Base-by-base conservation (phyloP, 495 filamentous ascomycete species). In the Penicillium cinerascens region DNA sequence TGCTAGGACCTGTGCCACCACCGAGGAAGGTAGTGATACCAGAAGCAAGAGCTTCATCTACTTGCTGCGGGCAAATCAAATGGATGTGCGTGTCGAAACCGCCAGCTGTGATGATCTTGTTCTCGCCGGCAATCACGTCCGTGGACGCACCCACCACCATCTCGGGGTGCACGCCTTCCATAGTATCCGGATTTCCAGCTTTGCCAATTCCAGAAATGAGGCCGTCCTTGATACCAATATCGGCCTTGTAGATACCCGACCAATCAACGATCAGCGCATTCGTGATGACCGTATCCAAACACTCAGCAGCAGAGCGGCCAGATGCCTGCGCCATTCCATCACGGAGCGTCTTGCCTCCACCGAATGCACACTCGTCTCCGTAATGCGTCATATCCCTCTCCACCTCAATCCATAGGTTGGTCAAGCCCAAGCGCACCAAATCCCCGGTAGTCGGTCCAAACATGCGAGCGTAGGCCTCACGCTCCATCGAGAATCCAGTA, bases 271-370 rank as follows among this genome's bases (percentile, higher is more conserved):
- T 83, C 58, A 98, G 68, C 10, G 95, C 95, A 65, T 97, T 97
- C 9, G 90, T 91, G 58, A 98, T 86, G 11, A 96, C 85, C 48
- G 92, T 83, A 64, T 98, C 93, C 57, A 96, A 66, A 39, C 82
- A 84, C 20, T 93, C 82, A 3, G 73, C 66, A 60, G 91, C 84
- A 4, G 78, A 66, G 44, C 87, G 77, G 17, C 89, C 92, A 29
- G 82, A 87, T 6, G 91, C 89, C 72, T 96, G 92, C 9, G 92
- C 95, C 93, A 98, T 98, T 4, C 93, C 93, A 66, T 98, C 93
- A 42, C 93, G 79, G 45, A 98, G 68, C 20, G 88, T 92, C 80
- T 97, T 98, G 20, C 93, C 93, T 20, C 93, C 93, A 33, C 93
- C 93, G 71, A 98, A 97, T 42, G 86, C 86, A 64, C 92, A 97